phyloP scores from a whole-genome alignment of 305 asterid species.

The Solanum chacoense region DNA sequence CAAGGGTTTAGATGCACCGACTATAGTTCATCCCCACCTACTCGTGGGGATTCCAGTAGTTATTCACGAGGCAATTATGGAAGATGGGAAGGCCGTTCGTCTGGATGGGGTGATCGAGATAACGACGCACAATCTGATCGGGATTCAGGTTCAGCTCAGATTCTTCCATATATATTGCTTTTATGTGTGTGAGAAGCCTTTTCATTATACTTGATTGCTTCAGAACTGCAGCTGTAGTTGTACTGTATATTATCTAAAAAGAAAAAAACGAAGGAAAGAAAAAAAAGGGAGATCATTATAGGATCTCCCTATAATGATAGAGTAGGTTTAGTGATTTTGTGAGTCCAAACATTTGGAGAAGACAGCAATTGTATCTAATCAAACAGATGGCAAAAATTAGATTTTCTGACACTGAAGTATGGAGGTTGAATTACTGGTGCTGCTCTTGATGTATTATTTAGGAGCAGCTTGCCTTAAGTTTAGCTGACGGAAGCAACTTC shows the following conservation, averaged over 20 bases:
- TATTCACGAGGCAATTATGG: conserved; percentile 44
- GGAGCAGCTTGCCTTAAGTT: background rate
- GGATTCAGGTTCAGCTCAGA: conserved; percentile 57
- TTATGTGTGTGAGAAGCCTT: background rate
- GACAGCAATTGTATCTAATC: background rate
- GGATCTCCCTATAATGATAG: background rate
- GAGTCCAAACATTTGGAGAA: background rate
- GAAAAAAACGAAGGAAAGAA: background rate
- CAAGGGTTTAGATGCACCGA: conserved; percentile 58
- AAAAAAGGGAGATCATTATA: background rate
- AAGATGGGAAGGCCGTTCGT: conserved; percentile 67
- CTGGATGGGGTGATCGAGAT: conserved; percentile 59
- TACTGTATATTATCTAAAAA: background rate
- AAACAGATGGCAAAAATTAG: background rate
- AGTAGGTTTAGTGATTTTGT: background rate
- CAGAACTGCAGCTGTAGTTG: background rate
- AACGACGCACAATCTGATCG: conserved; percentile 54
- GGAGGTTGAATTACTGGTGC: background rate
- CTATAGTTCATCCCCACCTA: conserved; percentile 68
- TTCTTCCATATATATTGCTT: conserved; percentile 3
- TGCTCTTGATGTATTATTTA: background rate
- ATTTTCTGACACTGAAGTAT: background rate
- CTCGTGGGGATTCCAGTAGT: conserved; percentile 44
- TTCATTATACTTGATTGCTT: background rate
- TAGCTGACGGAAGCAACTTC: background rate